Conservation (phyloP, 2,329 filamentous ascomycete genomes). For the Ampelomyces quisqualis region DNA sequence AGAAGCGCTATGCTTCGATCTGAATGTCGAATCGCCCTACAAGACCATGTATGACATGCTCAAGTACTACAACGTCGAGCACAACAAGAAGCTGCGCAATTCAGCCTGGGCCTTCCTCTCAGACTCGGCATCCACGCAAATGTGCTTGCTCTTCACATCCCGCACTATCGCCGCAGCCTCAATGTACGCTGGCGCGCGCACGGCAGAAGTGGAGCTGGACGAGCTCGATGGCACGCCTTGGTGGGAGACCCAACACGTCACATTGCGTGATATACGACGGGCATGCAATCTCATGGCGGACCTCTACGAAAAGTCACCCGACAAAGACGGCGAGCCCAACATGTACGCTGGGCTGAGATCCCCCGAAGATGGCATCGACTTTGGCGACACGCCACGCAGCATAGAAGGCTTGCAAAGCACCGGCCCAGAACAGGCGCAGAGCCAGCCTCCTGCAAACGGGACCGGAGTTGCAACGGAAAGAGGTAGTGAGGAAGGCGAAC, state of each 20-base stretch:
- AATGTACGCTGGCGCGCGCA: conserved; percentile 81
- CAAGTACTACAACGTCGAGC: conserved; percentile 68
- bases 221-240: conserved; percentile 76
- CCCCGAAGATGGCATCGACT: conserved; percentile 41
- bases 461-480: conserved; percentile 26
- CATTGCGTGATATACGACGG: conserved; percentile 66
- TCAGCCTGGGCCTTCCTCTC: conserved; percentile 93
- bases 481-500: conserved; percentile 51
- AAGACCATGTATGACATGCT: conserved; percentile 80
- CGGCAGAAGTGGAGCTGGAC: conserved; percentile 69
- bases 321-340: conserved; percentile 44
- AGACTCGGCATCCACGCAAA: conserved; percentile 79
- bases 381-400: conserved; percentile 34
- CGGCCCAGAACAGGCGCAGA: conserved; percentile 14
- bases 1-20: conserved; percentile 88
- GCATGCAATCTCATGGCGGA: conserved; percentile 75
- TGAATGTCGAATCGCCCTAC: conserved; percentile 88
- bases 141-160: conserved; percentile 78
- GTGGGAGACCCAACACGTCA: conserved; percentile 79
- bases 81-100: conserved; percentile 80
- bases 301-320: conserved; percentile 48
- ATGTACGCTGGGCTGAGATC: conserved; percentile 51
- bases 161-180: conserved; percentile 80
- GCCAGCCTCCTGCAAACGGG: conserved; percentile 25
- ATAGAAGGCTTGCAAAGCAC: conserved; percentile 28